A percentile compares a stretch with the other conserved stretches of the same genome.
Evolutionary conservation across 768 basidiomycete species (phyloP).

Genomic region (Termitomyces bulborhizus): DNA sequence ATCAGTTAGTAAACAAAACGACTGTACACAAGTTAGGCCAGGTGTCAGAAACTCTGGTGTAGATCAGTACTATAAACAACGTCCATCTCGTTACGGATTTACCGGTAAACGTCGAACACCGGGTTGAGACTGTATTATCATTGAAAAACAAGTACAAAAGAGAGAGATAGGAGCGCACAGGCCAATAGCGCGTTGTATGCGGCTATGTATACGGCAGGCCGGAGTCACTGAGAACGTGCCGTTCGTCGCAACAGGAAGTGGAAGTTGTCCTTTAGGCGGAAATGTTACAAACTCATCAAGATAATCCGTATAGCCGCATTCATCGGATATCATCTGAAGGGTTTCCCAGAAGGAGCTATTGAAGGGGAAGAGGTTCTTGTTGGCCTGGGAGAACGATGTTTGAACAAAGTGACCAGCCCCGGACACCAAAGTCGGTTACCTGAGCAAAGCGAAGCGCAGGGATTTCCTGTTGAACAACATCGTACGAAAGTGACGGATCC

Average conservation of each 20-base stretch:
- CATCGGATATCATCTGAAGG: conserved; percentile 45
- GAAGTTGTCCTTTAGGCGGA: conserved; percentile 56
- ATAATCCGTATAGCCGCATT: conserved; percentile 58
- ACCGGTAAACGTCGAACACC: conserved; percentile 51
- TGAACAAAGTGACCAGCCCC: not conserved
- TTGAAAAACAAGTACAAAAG: not conserved
- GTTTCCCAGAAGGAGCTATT: conserved; percentile 46
- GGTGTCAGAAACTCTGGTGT: conserved; percentile 42
- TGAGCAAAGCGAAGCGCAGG: conserved; percentile 58
- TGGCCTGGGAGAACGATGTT: conserved; percentile 28
- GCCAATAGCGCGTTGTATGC: conserved; percentile 42
- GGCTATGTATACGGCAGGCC: conserved; percentile 40
- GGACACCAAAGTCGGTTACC: conserved; percentile 14
- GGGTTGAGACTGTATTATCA: conserved; percentile 39
- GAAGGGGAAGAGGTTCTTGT: conserved; percentile 54
- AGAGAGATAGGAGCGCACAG: conserved; percentile 25
- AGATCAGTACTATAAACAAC: not conserved
- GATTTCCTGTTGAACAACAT: conserved; percentile 55
- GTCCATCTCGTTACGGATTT: not conserved
- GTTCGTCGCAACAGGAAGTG: conserved; percentile 46
- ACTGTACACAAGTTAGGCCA: conserved; percentile 38
- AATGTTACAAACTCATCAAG: conserved; percentile 56
- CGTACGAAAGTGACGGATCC: conserved; percentile 41
- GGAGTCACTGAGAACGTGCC: conserved; percentile 33
- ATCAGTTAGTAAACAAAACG: conserved; percentile 3